Evolutionary conservation across 1,139 yeast species (phyloP), one percentile per base, ranked within the genome.

Genomic region (Meyerozyma guilliermondii): DNA sequence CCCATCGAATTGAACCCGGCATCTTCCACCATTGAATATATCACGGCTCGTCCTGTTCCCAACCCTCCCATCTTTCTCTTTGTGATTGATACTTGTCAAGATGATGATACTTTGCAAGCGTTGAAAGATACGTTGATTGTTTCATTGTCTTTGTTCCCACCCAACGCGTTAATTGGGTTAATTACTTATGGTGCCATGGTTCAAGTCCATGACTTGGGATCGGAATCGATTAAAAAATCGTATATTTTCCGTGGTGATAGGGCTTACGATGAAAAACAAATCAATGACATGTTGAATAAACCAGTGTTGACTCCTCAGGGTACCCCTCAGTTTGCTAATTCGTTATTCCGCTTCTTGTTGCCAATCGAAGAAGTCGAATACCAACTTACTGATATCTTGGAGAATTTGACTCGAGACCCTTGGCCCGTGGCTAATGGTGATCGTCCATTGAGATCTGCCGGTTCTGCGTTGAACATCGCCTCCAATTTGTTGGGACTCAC

Each of bases 171-270:
- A 47, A 83, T 92, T 47, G 98, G 98, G 39, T 77, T 92, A 55
- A 80, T 92, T 58, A 91, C 98, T 34, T 92, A 78, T 62, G 98
- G 98, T 44, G 91, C 96, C 35, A 91, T 88, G 78, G 89, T 91
- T 46, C 95, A 89, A 60, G 87, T 94, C 43, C 95, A 92, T 63
- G 98, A 94, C 65, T 72, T 92, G 52, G 92, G 92, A 28, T 83
- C 85, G 56, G 80, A 83, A 45, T 75, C 80, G 30, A 81, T 94
- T 60, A 81, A 80, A 58, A 87, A 87, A 65, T 81, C 89, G 45
- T 88, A 80, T 61, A 91, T 92, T 27, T 94, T 92, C 68, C 81
- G 96, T 57, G 98, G 98, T 47, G 92, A 85, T 63, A 85, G 87
- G 64, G 96, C 87, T 52, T 87, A 88, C 63, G 73, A 84, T 39